These are phyloP conservation scores for Dioscorea cayenensis DNA, from an alignment of 116 monocot genomes.

Conservation along the genomic window DNA sequence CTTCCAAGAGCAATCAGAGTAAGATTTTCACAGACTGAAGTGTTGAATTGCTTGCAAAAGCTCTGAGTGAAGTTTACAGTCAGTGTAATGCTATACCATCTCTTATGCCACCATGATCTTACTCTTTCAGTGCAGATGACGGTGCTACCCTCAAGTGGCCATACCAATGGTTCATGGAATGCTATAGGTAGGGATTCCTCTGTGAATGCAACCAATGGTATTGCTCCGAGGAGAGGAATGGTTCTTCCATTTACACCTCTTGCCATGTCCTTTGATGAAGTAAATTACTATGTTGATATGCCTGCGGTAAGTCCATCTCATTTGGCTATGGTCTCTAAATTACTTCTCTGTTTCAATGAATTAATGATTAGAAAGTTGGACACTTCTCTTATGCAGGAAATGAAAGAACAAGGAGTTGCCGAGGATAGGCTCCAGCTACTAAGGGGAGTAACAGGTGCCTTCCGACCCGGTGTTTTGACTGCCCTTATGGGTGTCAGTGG, in stretches of 20 bases:
- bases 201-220: constrained; percentile 7
- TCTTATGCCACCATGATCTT: background rate
- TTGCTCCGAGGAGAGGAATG: constrained; percentile 57
- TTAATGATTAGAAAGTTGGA: background rate
- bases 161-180: constrained; percentile 17
- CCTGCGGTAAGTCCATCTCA: constrained; percentile 34
- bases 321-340: background rate
- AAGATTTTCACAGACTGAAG: background rate
- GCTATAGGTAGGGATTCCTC: constrained; percentile 22
- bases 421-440: constrained; percentile 57
- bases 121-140: constrained; percentile 29
- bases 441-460: constrained; percentile 49
- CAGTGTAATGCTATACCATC: too few relatives aligned
- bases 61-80: too few relatives aligned
- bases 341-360: background rate
- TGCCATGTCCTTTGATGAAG: constrained; percentile 64
- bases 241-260: constrained; percentile 65
- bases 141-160: constrained; percentile 9
- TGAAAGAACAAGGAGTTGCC: constrained; percentile 55
- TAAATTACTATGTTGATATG: constrained; percentile 69
- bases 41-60: constrained; percentile 6
- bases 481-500: constrained; percentile 86
- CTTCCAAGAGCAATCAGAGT: constrained; percentile 9
- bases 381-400: constrained; percentile 30
- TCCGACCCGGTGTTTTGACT: constrained; percentile 57